phyloP scores from a whole-genome alignment of 2,329 filamentous ascomycete genomes.

The Dothideomycetes sp. region DNA sequence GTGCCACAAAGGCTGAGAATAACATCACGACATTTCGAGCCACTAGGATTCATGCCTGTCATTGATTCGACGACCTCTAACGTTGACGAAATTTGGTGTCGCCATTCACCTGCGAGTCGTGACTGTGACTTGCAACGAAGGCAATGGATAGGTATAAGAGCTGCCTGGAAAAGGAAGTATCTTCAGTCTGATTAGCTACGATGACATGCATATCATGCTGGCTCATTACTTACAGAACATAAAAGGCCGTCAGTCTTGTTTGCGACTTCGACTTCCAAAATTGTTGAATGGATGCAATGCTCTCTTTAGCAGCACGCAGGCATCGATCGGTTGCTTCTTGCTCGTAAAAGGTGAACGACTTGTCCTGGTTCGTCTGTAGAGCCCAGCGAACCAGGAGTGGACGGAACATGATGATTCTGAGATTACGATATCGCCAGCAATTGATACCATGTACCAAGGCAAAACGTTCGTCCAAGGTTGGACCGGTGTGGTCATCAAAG shows the following conservation, averaged over 20 bases:
- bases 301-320: conserved; percentile 33
- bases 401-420: conserved; percentile 41
- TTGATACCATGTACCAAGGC: conserved; percentile 35
- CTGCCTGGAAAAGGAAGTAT: conserved; percentile 43
- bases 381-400: conserved; percentile 36
- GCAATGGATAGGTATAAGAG: conserved; percentile 40
- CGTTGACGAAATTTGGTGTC: conserved; percentile 32
- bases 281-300: conserved; percentile 31
- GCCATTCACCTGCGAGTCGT: conserved; percentile 31
- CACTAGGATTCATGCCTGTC: conserved; percentile 32
- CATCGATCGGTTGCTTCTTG: conserved; percentile 30
- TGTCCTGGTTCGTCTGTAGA: background rate
- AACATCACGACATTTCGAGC: conserved; percentile 34
- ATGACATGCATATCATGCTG: too few species aligned
- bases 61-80: conserved; percentile 32
- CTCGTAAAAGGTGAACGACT: conserved; percentile 7
- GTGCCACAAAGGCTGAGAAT: conserved; percentile 34
- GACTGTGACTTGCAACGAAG: conserved; percentile 36
- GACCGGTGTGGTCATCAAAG: conserved; percentile 29
- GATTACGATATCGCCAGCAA: conserved; percentile 37
- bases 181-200: too few species aligned
- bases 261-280: conserved; percentile 33
- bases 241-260: conserved; percentile 37
- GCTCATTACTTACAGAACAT: conserved; percentile 27
- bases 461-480: conserved; percentile 29